phyloP scores from a whole-genome alignment of 148 eudicot genomes.

The Drosera capensis region DNA sequence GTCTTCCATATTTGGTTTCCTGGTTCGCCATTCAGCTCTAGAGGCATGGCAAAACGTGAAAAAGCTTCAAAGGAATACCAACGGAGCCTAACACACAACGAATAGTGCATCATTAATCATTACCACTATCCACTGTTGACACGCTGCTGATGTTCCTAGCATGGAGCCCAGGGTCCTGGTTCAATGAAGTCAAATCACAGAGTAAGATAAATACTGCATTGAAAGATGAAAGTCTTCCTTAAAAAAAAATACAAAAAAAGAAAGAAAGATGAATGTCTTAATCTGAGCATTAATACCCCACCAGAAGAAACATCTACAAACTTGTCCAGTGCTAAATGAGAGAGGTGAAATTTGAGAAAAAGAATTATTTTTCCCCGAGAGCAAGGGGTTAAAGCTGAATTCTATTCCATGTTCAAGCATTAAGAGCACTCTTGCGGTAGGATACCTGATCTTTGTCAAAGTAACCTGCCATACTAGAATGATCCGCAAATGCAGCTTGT shows the following conservation, averaged over 20 bases:
- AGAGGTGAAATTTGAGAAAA: no score
- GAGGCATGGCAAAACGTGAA: conserved; percentile 5
- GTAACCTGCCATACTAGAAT: conserved; percentile 23
- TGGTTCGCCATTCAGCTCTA: conserved; percentile 55
- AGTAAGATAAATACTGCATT: background rate
- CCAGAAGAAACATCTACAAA: no score
- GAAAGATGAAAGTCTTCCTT: background rate
- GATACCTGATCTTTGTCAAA: conserved; percentile 40
- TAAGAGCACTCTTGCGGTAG: background rate
- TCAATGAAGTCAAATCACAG: background rate
- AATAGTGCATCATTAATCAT: conserved; percentile 13
- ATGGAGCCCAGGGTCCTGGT: conserved; percentile 60
- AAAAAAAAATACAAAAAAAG: background rate
- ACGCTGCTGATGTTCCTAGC: conserved; percentile 67
- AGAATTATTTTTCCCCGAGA: no score
- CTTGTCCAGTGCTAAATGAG: no score
- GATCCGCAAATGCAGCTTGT: conserved; percentile 29
- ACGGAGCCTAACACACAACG: background rate
- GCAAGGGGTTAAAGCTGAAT: no score
- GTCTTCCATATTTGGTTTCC: conserved; percentile 95
- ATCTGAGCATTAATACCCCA: no score
- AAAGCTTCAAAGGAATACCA: background rate
- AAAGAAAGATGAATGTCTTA: background rate
- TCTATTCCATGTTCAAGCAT: background rate
- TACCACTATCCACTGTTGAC: conserved; percentile 88